phyloP scores from a whole-genome alignment of 805 yeast species.

The Candida maesae region DNA sequence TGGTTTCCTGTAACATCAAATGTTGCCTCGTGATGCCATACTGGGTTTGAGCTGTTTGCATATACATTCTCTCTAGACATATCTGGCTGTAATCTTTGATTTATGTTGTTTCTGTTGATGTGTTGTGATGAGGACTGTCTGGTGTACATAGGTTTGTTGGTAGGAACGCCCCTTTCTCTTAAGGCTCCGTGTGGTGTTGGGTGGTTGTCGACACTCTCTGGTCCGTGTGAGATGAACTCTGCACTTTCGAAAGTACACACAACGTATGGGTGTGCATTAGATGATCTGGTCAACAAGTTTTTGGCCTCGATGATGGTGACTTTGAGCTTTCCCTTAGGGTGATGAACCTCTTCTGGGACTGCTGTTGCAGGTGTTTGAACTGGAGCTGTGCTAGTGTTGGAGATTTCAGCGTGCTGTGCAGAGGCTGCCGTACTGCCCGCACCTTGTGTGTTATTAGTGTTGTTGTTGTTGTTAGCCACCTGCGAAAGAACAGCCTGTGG shows the following conservation, averaged over 20 bases:
- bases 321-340: conserved; percentile 76
- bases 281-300: conserved; percentile 53
- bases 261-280: conserved; percentile 72
- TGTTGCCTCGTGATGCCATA: conserved; percentile 89
- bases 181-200: conserved; percentile 21
- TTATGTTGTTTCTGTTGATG: conserved; percentile 29
- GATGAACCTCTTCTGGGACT: conserved; percentile 13
- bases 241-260: conserved; percentile 90
- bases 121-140: conserved; percentile 43
- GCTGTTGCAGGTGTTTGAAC: conserved; percentile 1
- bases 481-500: conserved; percentile 34
- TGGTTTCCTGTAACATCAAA: conserved; percentile 87
- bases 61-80: conserved; percentile 13
- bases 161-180: conserved; percentile 19
- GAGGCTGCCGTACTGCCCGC: background rate
- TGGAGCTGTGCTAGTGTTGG: conserved; percentile 1
- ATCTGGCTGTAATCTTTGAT: conserved; percentile 12
- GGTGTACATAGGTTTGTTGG: conserved; percentile 37
- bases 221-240: conserved; percentile 83
- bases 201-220: conserved; percentile 38
- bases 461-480: conserved; percentile 26
- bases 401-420: background rate
- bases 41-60: conserved; percentile 54
- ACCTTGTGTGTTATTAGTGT: too few species aligned
- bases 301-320: conserved; percentile 80